Conservation (phyloP, 2,329 filamentous ascomycete genomes). For the Fonsecaea pugnacius region DNA sequence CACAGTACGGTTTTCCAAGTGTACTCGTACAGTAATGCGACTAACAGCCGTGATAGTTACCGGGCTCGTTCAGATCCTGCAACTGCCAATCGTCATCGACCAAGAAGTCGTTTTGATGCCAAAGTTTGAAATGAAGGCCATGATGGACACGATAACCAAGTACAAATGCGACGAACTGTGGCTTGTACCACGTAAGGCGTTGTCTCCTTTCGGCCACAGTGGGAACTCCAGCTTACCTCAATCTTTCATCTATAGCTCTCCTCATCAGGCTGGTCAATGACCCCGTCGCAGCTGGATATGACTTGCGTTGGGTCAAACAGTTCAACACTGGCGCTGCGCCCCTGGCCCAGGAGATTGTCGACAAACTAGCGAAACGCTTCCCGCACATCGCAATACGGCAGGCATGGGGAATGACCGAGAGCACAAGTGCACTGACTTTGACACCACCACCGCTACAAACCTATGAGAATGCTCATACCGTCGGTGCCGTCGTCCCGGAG, state of each 20-base stretch:
- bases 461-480: slow-evolving; percentile 21
- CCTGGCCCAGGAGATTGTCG: slow-evolving; percentile 71
- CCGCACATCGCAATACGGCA: slow-evolving; percentile 70
- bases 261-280: slow-evolving; percentile 27
- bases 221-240: slow-evolving; percentile 2
- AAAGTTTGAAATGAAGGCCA: slow-evolving; percentile 27
- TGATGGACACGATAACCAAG: slow-evolving; percentile 26
- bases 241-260: slow-evolving; percentile 17
- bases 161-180: slow-evolving; percentile 27
- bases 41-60: slow-evolving; percentile 19
- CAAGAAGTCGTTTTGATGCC: slow-evolving; percentile 28
- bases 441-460: slow-evolving; percentile 14
- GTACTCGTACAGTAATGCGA: background rate
- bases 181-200: slow-evolving; percentile 29
- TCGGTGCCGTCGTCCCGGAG: slow-evolving; percentile 50
- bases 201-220: background rate
- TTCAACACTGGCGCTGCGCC: slow-evolving; percentile 79
- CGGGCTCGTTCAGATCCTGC: slow-evolving; percentile 23
- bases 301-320: slow-evolving; percentile 68
- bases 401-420: slow-evolving; percentile 80
- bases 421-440: slow-evolving; percentile 40
- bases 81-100: slow-evolving; percentile 24
- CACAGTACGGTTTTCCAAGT: slow-evolving; percentile 13
- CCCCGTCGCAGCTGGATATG: slow-evolving; percentile 40
- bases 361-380: slow-evolving; percentile 65